Evolutionary conservation across 352 stramenopile genomes (phyloP).

Genomic region (Phytophthora litchii): DNA sequence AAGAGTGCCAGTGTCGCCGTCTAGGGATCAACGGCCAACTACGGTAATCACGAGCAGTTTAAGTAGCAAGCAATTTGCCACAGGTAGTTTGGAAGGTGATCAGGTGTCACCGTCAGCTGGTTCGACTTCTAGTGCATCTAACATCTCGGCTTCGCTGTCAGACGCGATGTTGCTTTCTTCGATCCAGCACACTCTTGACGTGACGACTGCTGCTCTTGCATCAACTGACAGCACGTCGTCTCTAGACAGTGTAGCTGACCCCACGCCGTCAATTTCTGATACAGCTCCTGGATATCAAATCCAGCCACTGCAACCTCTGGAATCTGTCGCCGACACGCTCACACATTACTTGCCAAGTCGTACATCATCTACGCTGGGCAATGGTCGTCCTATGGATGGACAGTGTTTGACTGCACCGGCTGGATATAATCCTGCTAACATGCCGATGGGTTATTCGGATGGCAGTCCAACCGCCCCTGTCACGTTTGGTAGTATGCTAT

Average conservation of each 20-base stretch:
- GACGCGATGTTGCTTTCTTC: conserved; percentile 61
- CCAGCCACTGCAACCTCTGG: conserved; percentile 37
- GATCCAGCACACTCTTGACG: conserved; percentile 45
- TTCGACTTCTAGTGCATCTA: not conserved
- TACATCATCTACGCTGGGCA: conserved; percentile 3
- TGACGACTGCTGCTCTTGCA: conserved; percentile 15
- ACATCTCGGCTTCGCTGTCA: conserved; percentile 23
- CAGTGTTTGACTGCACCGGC: conserved; percentile 27
- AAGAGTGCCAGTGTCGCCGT: conserved; percentile 15
- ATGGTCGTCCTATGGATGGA: conserved; percentile 13
- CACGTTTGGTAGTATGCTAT: conserved; percentile 24
- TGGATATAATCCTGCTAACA: conserved; percentile 19
- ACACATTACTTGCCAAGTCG: conserved; percentile 43
- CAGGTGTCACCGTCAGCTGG: conserved; percentile 3
- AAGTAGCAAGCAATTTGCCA: conserved; percentile 10
- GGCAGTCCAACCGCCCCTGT: not conserved
- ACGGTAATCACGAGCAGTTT: not conserved
- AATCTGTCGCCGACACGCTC: conserved; percentile 39
- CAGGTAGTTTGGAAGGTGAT: conserved; percentile 8
- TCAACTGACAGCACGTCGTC: conserved; percentile 15
- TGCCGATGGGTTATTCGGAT: conserved; percentile 6
- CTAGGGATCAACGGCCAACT: conserved; percentile 7
- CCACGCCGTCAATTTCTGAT: conserved; percentile 2
- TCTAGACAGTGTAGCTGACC: conserved; percentile 14
- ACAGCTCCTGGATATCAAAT: conserved; percentile 26